These are phyloP conservation scores for Arctium lappa DNA, from an alignment of 129 eudicot genomes.

Conservation along the genomic window DNA sequence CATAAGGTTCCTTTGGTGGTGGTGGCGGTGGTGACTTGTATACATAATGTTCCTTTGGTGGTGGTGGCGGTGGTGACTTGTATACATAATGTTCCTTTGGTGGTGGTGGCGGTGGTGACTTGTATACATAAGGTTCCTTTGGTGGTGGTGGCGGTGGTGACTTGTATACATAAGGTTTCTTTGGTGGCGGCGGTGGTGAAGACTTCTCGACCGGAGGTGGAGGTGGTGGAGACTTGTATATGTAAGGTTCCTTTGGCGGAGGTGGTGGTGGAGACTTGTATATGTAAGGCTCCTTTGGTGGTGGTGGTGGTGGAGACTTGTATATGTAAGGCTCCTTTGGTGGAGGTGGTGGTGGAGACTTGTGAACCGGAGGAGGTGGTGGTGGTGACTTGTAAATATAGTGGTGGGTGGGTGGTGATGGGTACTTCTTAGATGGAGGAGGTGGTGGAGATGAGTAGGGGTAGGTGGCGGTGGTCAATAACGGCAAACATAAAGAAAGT, in stretches of 20 bases:
- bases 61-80: neutral
- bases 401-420: neutral
- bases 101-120: slow-evolving; percentile 11
- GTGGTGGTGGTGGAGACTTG: neutral
- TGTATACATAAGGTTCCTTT: neutral
- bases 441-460: slow-evolving; percentile 22
- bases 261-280: too few relatives aligned
- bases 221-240: slow-evolving; percentile 18
- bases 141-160: neutral
- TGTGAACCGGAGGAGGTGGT: neutral
- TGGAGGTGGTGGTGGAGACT: slow-evolving; percentile 8
- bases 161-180: too few relatives aligned
- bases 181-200: neutral
- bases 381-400: neutral
- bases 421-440: neutral
- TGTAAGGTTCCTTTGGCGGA: neutral
- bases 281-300: neutral
- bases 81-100: neutral
- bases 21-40: slow-evolving; percentile 13
- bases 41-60: neutral
- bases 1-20: neutral
- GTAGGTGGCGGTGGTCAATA: neutral
- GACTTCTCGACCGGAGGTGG: neutral
- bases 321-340: neutral
- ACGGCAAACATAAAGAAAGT: slow-evolving; percentile 18